Evolutionary conservation across 768 basidiomycete genomes (phyloP), one percentile per base, ranked within the genome.

Genomic region (Trametes elegans): DNA sequence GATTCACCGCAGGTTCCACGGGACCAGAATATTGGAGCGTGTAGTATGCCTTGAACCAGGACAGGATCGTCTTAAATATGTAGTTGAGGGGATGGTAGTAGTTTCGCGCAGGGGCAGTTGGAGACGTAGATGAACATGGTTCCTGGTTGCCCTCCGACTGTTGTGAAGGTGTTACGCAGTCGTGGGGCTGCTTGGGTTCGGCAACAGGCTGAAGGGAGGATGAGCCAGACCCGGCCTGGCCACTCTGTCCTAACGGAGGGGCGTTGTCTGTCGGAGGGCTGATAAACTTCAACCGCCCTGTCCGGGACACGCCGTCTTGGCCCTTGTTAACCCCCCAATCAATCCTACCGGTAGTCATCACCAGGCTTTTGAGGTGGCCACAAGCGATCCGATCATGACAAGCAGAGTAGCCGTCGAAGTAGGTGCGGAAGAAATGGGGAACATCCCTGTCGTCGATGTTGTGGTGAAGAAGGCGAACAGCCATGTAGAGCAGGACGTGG

Each of bases 391-490:
- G 13, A 16, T n/a, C 26, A 26, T 7, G 1, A 16, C 16, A 2
- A 3, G 29, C 18, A 5, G 21, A 6, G 28, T 40, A 35, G 28
- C n/a, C 49, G 28, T 50, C 49, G 21, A 52, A 57, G 49, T 57
- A 50, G 13, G 10, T 36, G 23, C 61, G 49, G 32, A 39, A 27
- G 44, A 59, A 62, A 21, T 50, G 43, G 32, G 42, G 52, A 7
- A 40, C 60, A 5, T 24, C 8, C 7, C 18, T 19, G 29, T 61
- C 43, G 5, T 43, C 46, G 29, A 53, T 53, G 47, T 50, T 64
- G 27, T 49, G 47, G 1, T 31, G 49, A n/a, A 62, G 55, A 32
- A 40, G 41, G 7, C 59, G 54, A 45, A 64, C 55, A 43, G 45
- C 44, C 5, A 39, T 18, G 28, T 49, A 43, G 18, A 55, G 46